phyloP scores from a whole-genome alignment of 1,284 basidiomycete genomes.

The Porodaedalea pini region DNA sequence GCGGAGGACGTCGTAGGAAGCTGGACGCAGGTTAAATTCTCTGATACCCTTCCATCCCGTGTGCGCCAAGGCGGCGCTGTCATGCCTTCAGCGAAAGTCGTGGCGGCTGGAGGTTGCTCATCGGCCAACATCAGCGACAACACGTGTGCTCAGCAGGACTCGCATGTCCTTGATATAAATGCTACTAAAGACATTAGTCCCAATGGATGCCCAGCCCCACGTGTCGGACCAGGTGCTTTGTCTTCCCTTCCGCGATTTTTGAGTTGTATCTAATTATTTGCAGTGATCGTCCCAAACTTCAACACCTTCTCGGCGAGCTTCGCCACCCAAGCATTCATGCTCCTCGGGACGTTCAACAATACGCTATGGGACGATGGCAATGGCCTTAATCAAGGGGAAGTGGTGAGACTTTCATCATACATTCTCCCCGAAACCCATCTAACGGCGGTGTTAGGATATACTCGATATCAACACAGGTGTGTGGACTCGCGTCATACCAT shows the following conservation, averaged over 20 bases:
- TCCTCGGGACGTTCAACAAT: constrained; percentile 62
- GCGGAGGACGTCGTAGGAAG: constrained; percentile 43
- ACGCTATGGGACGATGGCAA: constrained; percentile 63
- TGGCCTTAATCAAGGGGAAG: constrained; percentile 60
- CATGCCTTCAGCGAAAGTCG: constrained; percentile 37
- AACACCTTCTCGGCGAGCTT: constrained; percentile 55
- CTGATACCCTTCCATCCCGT: constrained; percentile 36
- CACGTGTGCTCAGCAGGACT: constrained; percentile 52
- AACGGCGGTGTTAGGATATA: constrained; percentile 43
- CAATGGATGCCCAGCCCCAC: constrained; percentile 62
- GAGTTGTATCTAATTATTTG: background rate
- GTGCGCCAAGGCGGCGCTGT: constrained; percentile 55
- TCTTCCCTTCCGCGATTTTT: constrained; percentile 1
- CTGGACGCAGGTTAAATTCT: constrained; percentile 51
- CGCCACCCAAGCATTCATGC: constrained; percentile 58
- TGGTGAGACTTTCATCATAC: constrained; percentile 39
- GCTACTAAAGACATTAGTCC: constrained; percentile 36
- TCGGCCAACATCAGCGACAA: constrained; percentile 36
- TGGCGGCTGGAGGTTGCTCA: constrained; percentile 61
- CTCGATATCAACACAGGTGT: constrained; percentile 56
- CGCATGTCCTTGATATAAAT: constrained; percentile 52
- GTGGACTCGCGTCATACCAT: constrained; percentile 72
- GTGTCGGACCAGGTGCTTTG: constrained; percentile 44
- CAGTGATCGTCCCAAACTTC: constrained; percentile 54
- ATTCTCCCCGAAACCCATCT: constrained; percentile 8